Conservation (phyloP, 305 asterid genomes). For the Vinca major region DNA sequence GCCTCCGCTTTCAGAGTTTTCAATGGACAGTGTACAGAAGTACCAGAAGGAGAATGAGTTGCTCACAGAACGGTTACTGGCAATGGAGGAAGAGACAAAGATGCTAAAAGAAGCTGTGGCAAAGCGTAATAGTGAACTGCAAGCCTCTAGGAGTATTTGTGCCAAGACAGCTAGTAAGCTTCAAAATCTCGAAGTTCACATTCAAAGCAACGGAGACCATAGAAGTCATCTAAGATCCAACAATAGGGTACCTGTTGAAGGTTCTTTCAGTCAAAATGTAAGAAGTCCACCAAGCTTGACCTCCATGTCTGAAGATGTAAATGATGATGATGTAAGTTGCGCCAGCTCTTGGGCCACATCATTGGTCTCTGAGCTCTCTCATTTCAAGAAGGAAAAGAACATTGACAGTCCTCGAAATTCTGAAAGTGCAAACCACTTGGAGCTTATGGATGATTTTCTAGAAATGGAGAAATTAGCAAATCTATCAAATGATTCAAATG, state of each 20-base stretch:
- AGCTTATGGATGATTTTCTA: conserved; percentile 89
- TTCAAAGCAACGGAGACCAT: conserved; percentile 48
- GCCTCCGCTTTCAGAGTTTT: conserved; percentile 48
- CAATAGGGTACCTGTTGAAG: conserved; percentile 28
- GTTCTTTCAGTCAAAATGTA: conserved; percentile 32
- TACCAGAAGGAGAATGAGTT: conserved; percentile 62
- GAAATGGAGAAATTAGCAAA: conserved; percentile 93
- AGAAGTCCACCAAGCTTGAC: conserved; percentile 54
- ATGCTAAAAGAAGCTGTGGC: conserved; percentile 96
- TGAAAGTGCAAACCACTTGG: conserved; percentile 51
- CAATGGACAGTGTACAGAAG: conserved; percentile 54
- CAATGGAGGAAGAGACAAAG: conserved; percentile 91
- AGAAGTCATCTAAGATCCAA: conserved; percentile 35
- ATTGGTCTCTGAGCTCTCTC: conserved; percentile 5
- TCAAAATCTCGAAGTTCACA: conserved; percentile 60
- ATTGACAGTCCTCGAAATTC: conserved; percentile 50
- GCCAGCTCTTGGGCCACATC: conserved; percentile 71
- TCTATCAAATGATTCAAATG: conserved; percentile 37
- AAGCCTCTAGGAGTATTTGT: conserved; percentile 56
- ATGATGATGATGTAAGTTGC: conserved; percentile 60
- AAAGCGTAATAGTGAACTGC: conserved; percentile 81
- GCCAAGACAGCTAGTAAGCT: conserved; percentile 80
- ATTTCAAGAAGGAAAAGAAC: conserved; percentile 50
- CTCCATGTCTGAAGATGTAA: conserved; percentile 79
- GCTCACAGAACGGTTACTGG: conserved; percentile 66